These are phyloP conservation scores for Quercus ilex DNA, from an alignment of 306 rosid genomes.

Conservation along the genomic window DNA sequence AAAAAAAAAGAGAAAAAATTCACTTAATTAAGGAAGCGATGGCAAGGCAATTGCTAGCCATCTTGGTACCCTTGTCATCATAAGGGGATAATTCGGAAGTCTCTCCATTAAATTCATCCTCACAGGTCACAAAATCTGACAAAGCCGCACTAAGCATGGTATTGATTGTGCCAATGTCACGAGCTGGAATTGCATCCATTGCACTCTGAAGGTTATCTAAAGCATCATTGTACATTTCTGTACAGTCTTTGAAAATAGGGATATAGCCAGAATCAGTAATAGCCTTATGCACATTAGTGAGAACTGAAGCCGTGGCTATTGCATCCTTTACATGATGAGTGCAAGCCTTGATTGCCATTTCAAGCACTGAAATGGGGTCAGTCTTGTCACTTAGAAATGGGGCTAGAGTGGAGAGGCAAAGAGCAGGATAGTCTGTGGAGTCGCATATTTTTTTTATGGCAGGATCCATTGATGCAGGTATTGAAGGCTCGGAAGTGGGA, in stretches of 20 bases:
- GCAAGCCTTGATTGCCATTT: slow-evolving; percentile 15
- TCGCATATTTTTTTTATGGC: slow-evolving; percentile 16
- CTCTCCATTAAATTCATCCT: slow-evolving; percentile 21
- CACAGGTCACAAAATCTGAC: slow-evolving; percentile 28
- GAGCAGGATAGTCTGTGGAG: slow-evolving; percentile 19
- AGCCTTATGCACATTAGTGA: not conserved
- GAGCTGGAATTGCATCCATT: not conserved
- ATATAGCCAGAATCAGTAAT: not conserved
- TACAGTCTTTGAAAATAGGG: slow-evolving; percentile 5
- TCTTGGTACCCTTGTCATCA: slow-evolving; percentile 14
- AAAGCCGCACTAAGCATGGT: slow-evolving; percentile 36
- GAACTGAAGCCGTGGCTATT: not conserved
- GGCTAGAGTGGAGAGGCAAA: slow-evolving; percentile 22
- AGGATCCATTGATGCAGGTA: not conserved
- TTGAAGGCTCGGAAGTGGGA: not conserved
- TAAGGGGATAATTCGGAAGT: not conserved
- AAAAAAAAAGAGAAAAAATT: not conserved
- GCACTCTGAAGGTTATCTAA: slow-evolving; percentile 32
- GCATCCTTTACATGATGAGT: not conserved
- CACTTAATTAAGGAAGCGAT: slow-evolving; percentile 18
- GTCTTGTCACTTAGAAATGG: slow-evolving; percentile 9
- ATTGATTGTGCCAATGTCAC: slow-evolving; percentile 27
- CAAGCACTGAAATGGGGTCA: not conserved
- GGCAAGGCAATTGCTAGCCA: slow-evolving; percentile 42
- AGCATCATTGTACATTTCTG: slow-evolving; percentile 20